A percentile compares a stretch with the other conserved stretches of the same genome.
phyloP scores from a whole-genome alignment of 805 yeast species.

The Cyberlindnera americana region DNA sequence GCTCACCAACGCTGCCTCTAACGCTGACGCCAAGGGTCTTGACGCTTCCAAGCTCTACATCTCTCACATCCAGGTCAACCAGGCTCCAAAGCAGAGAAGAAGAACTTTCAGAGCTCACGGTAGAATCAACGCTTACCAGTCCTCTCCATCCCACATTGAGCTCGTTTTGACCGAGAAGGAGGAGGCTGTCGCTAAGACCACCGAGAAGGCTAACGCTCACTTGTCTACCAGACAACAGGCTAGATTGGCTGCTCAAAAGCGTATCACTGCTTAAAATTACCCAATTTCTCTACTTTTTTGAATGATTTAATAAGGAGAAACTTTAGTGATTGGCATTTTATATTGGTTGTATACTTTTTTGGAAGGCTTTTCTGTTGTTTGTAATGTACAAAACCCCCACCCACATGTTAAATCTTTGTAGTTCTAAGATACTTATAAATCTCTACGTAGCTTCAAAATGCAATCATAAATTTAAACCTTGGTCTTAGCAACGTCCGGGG shows the following conservation, averaged over 20 bases:
- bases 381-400: constrained; percentile 12
- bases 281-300: too few relatives aligned
- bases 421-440: too few relatives aligned
- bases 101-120: constrained; percentile 99
- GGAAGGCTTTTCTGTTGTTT: constrained; percentile 12
- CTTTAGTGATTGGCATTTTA: constrained; percentile 8
- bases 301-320: too few relatives aligned
- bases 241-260: constrained; percentile 85
- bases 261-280: constrained; percentile 73
- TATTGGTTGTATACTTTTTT: constrained; percentile 7
- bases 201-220: constrained; percentile 64
- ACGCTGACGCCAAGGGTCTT: constrained; percentile 99
- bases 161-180: constrained; percentile 92
- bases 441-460: too few relatives aligned
- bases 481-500: constrained; percentile 12
- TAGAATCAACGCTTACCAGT: constrained; percentile 99
- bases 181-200: constrained; percentile 91
- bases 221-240: constrained; percentile 90
- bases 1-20: constrained; percentile 96
- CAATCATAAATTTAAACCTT: too few relatives aligned
- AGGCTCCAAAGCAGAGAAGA: constrained; percentile 99
- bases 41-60: constrained; percentile 91
- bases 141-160: constrained; percentile 99
- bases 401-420: too few relatives aligned
- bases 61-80: constrained; percentile 99